These are phyloP conservation scores for Talaromyces marneffei DNA, from an alignment of 2,329 filamentous ascomycete genomes.

Conservation along the genomic window DNA sequence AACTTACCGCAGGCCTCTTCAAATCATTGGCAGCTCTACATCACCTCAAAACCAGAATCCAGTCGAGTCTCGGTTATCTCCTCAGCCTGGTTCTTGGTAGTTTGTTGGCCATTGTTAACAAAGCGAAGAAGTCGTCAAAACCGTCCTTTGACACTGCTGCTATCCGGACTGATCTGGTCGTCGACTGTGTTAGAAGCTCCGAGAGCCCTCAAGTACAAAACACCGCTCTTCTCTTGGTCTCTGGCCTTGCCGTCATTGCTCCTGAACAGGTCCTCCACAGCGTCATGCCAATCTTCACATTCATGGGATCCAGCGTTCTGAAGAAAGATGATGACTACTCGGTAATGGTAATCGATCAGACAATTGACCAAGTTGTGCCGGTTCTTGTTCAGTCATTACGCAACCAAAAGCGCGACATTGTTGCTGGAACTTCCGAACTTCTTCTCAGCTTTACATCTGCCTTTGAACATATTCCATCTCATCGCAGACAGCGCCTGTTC, in stretches of 20 bases:
- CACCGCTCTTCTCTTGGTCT: conserved; percentile 78
- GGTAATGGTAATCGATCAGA: conserved; percentile 88
- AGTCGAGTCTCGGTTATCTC: conserved; percentile 83
- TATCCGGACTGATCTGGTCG: conserved; percentile 81
- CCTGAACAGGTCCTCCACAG: conserved; percentile 91
- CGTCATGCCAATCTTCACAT: conserved; percentile 98
- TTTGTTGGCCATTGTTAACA: conserved; percentile 75
- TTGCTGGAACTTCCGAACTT: conserved; percentile 79
- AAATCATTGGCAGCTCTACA: conserved; percentile 80
- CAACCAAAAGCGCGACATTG: conserved; percentile 67
- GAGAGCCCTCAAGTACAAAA: conserved; percentile 92
- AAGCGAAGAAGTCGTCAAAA: conserved; percentile 47
- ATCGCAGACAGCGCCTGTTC: conserved; percentile 77
- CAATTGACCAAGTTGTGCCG: conserved; percentile 88
- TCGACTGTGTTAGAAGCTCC: conserved; percentile 89
- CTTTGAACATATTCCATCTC: conserved; percentile 89
- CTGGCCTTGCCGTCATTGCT: conserved; percentile 76
- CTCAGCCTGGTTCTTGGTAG: conserved; percentile 79
- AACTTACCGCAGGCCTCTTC: conserved; percentile 74
- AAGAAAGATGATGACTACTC: conserved; percentile 95
- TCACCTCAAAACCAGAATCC: conserved; percentile 71
- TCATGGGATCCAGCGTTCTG: conserved; percentile 88
- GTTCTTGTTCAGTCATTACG: conserved; percentile 80
- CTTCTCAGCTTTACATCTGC: conserved; percentile 94
- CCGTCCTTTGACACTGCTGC: conserved; percentile 66